These are phyloP conservation scores for Mucor saturninus DNA, from an alignment of 371 early-diverging fungal genomes.

Conservation along the genomic window DNA sequence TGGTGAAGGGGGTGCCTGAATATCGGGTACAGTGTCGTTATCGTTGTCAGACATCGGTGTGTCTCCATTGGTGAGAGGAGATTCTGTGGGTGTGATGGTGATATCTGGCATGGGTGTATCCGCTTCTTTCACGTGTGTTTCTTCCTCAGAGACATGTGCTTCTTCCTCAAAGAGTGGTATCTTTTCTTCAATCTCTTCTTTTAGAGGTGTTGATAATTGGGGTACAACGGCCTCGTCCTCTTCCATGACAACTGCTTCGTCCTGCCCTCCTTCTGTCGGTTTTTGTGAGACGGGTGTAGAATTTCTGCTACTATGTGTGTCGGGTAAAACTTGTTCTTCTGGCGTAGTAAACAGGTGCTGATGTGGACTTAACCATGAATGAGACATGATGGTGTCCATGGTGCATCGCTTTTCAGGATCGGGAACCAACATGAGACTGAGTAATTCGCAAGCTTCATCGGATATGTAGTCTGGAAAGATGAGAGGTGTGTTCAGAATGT, in stretches of 20 bases:
- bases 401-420: constrained; percentile 87
- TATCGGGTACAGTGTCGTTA: too few relatives aligned
- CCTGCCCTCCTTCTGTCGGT: too few relatives aligned
- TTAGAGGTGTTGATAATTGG: constrained; percentile 5
- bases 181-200: constrained; percentile 4
- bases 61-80: too few relatives aligned
- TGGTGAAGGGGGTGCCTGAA: too few relatives aligned
- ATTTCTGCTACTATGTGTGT: neutral
- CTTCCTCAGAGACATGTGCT: neutral
- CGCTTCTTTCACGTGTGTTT: constrained; percentile 4
- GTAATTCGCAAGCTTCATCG: constrained; percentile 77
- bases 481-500: constrained; percentile 89
- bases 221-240: constrained; percentile 10
- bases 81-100: too few relatives aligned
- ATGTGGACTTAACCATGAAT: constrained; percentile 68
- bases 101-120: too few relatives aligned
- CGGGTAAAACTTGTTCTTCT: neutral
- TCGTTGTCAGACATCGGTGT: too few relatives aligned
- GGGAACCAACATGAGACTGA: constrained; percentile 91
- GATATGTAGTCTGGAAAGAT: constrained; percentile 92
- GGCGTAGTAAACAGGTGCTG: constrained; percentile 31
- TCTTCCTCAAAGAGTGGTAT: neutral
- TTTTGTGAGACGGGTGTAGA: too few relatives aligned
- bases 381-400: constrained; percentile 86
- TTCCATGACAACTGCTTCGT: constrained; percentile 22